These are phyloP conservation scores for Termitomyces sp. DNA, from an alignment of 768 basidiomycete genomes.

Conservation along the genomic window DNA sequence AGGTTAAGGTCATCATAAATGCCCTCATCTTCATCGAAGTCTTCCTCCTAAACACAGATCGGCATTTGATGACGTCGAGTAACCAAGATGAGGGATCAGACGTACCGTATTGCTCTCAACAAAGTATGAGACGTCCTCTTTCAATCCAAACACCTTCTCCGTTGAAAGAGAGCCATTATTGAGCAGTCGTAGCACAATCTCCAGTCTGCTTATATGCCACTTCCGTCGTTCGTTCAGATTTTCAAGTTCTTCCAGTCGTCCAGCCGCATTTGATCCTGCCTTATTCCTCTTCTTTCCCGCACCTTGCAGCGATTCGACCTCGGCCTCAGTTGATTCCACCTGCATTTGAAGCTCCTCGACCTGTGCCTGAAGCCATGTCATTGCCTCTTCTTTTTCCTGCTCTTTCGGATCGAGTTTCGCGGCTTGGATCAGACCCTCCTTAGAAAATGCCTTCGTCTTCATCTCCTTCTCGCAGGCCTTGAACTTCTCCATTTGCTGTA, in stretches of 20 bases:
- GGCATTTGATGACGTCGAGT: constrained; percentile 18
- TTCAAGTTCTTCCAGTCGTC: constrained; percentile 83
- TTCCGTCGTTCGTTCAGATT: constrained; percentile 87
- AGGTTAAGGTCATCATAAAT: constrained; percentile 98
- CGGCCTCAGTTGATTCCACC: constrained; percentile 92
- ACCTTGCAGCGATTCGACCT: constrained; percentile 83
- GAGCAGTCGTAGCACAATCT: constrained; percentile 88
- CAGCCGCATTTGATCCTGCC: constrained; percentile 58
- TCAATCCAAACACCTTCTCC: constrained; percentile 78
- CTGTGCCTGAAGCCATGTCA: constrained; percentile 80
- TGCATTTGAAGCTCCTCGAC: constrained; percentile 93
- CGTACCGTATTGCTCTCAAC: constrained; percentile 93
- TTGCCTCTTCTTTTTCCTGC: constrained; percentile 91
- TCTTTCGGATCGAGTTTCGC: constrained; percentile 95
- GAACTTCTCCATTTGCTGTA: constrained; percentile 99
- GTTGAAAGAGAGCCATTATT: constrained; percentile 89
- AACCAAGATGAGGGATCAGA: constrained; percentile 20
- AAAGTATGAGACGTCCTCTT: constrained; percentile 95
- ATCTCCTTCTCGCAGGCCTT: constrained; percentile 99
- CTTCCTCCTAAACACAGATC: constrained; percentile 71
- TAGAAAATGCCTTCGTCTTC: constrained; percentile 99
- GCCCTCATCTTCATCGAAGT: constrained; percentile 95
- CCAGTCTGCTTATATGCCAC: constrained; percentile 93
- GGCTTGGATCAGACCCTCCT: constrained; percentile 94
- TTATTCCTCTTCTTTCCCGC: constrained; percentile 85